These are phyloP conservation scores for Boletus vinaceobasis DNA, from an alignment of 768 basidiomycete genomes.

Conservation along the genomic window DNA sequence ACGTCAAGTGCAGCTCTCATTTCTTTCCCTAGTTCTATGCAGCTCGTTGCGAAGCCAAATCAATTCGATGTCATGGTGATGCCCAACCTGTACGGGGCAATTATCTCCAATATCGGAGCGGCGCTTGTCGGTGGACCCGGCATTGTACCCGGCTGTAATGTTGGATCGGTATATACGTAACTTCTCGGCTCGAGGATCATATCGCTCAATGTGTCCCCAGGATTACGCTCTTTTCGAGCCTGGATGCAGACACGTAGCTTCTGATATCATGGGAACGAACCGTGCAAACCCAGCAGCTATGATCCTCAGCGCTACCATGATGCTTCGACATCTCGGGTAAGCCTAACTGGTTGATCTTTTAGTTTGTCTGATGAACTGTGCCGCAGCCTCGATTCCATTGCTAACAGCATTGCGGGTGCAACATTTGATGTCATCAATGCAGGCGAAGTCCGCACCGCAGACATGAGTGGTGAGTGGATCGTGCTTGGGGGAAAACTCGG, in stretches of 20 bases:
- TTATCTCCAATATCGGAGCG: constrained; percentile 97
- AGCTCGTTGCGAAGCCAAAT: constrained; percentile 90
- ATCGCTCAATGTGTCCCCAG: constrained; percentile 31
- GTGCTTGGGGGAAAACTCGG: not conserved
- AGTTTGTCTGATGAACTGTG: constrained; percentile 1
- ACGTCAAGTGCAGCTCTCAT: not conserved
- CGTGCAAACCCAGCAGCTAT: constrained; percentile 97
- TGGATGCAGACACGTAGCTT: constrained; percentile 93
- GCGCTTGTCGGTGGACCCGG: constrained; percentile 98
- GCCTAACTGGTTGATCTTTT: constrained; percentile 26
- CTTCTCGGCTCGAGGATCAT: not conserved
- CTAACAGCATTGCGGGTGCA: constrained; percentile 88
- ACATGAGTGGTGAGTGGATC: constrained; percentile 80
- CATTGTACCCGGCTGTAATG: constrained; percentile 96
- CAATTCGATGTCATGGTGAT: constrained; percentile 99
- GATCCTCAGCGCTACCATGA: constrained; percentile 96
- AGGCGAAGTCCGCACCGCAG: constrained; percentile 86
- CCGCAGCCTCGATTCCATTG: constrained; percentile 80
- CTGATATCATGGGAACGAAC: constrained; percentile 95
- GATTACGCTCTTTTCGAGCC: constrained; percentile 99
- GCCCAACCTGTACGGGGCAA: constrained; percentile 96
- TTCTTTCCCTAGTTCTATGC: constrained; percentile 76
- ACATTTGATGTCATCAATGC: constrained; percentile 91
- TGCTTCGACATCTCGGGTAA: constrained; percentile 94
- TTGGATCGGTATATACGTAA: constrained; percentile 68